Evolutionary conservation across 257 asterid genomes (phyloP).

Genomic region (Jasminum sambac): DNA sequence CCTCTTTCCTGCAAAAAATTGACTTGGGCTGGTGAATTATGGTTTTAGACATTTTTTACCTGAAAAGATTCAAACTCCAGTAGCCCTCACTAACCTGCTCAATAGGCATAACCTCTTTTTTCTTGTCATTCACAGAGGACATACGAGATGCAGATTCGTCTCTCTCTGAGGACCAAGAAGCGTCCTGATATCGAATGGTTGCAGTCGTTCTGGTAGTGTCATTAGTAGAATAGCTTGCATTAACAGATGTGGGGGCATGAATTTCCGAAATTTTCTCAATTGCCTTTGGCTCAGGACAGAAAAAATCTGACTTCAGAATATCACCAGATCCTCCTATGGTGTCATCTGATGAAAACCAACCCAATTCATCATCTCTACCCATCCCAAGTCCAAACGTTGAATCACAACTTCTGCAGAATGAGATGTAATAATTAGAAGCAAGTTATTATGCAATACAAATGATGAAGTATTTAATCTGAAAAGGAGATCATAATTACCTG

Average conservation of each 20-base stretch:
- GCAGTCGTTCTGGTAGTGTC: slow-evolving; percentile 36
- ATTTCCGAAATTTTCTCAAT: slow-evolving; percentile 34
- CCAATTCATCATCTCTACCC: slow-evolving; percentile 56
- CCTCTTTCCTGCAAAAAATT: slow-evolving; percentile 28
- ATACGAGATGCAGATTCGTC: slow-evolving; percentile 36
- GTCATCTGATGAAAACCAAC: slow-evolving; percentile 72
- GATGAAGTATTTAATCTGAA: slow-evolving; percentile 4
- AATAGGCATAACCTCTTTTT: slow-evolving; percentile 37
- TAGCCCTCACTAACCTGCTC: slow-evolving; percentile 41
- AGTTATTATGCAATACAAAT: slow-evolving; percentile 15
- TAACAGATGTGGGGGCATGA: slow-evolving; percentile 33
- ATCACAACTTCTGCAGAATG: slow-evolving; percentile 66
- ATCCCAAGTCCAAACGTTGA: slow-evolving; percentile 76
- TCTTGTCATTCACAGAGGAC: slow-evolving; percentile 43
- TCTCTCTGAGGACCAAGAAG: slow-evolving; percentile 43
- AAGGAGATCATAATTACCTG: slow-evolving; percentile 47
- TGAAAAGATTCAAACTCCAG: slow-evolving; percentile 4
- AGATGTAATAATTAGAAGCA: slow-evolving; percentile 20
- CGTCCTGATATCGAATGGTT: slow-evolving; percentile 33
- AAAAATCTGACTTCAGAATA: slow-evolving; percentile 44
- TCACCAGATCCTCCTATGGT: slow-evolving; percentile 51
- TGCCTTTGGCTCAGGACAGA: slow-evolving; percentile 46
- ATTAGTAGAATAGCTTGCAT: slow-evolving; percentile 36
- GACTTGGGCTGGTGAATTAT: slow-evolving; percentile 12
- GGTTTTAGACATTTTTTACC: neutral